Evolutionary conservation across 768 basidiomycete genomes (phyloP).

Genomic region (Mrakia hoshinonis): DNA sequence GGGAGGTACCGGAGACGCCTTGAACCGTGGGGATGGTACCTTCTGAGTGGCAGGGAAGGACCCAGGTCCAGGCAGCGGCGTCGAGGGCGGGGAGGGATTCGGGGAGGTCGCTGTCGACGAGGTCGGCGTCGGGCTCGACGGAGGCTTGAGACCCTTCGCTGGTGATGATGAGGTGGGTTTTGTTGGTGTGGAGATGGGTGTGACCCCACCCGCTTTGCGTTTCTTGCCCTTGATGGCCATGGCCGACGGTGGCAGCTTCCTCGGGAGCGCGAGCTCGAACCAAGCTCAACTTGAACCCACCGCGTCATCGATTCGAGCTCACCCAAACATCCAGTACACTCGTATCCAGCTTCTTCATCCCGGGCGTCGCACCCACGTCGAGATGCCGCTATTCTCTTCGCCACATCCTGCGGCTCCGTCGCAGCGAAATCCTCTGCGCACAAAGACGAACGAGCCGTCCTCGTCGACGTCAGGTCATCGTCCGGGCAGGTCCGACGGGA

Average conservation of each 20-base stretch:
- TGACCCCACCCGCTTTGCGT: background rate
- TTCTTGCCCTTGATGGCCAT: conserved; percentile 4
- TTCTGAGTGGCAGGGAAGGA: background rate
- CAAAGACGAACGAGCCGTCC: background rate
- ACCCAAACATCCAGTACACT: too few relatives aligned
- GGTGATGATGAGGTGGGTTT: background rate
- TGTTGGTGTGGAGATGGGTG: background rate
- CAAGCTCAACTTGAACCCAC: background rate
- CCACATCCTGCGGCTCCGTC: background rate
- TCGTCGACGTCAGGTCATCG: background rate
- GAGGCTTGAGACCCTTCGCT: background rate
- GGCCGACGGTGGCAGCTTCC: background rate
- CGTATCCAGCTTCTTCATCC: too few relatives aligned
- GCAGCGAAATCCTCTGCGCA: background rate
- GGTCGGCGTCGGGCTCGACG: background rate
- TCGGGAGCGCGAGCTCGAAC: background rate
- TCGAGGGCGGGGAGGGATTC: background rate
- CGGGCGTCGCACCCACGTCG: background rate
- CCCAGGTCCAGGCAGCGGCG: background rate
- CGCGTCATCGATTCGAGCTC: background rate
- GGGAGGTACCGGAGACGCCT: background rate
- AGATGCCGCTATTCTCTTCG: conserved; percentile 2
- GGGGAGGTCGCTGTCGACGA: background rate
- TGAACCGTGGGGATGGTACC: background rate
- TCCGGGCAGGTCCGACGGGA: background rate